Conservation (phyloP, 2,329 filamentous ascomycete genomes). For the Lachnellula subtilissima region DNA sequence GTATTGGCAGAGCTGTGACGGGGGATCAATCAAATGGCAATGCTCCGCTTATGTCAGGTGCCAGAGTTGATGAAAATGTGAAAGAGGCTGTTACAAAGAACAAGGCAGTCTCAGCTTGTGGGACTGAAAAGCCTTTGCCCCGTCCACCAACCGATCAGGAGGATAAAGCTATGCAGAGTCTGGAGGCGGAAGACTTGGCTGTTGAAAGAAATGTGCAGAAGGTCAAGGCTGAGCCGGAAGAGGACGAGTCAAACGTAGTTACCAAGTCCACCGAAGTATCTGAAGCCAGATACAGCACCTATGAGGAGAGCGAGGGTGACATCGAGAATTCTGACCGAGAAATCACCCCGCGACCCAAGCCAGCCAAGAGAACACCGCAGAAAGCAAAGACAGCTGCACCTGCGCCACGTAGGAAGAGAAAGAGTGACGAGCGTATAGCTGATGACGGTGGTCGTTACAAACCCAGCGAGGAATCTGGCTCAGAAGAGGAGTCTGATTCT, state of each 20-base stretch:
- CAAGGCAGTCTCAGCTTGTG: background rate
- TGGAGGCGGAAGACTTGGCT: background rate
- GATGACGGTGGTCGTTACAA: conserved; percentile 21
- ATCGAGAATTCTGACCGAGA: conserved; percentile 1
- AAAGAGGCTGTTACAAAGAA: background rate
- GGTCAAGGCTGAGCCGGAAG: background rate
- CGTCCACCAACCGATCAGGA: background rate
- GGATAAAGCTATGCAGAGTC: conserved; percentile 3
- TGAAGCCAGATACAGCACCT: background rate
- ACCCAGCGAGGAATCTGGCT: conserved; percentile 12
- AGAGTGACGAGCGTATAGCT: conserved; percentile 13
- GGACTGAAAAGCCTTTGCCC: background rate
- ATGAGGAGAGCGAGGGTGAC: background rate
- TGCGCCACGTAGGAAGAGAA: conserved; percentile 13
- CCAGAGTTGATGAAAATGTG: background rate
- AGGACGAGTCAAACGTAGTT: background rate
- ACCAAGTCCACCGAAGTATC: background rate
- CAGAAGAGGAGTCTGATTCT: conserved; percentile 17
- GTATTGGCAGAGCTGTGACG: conserved; percentile 18
- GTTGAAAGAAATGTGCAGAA: background rate
- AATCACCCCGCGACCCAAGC: conserved; percentile 2
- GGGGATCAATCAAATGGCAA: conserved; percentile 3
- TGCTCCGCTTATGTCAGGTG: background rate
- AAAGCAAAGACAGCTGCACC: conserved; percentile 8
- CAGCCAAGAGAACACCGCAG: background rate